phyloP scores from a whole-genome alignment of 129 eudicot species.

The Cynara cardunculus region DNA sequence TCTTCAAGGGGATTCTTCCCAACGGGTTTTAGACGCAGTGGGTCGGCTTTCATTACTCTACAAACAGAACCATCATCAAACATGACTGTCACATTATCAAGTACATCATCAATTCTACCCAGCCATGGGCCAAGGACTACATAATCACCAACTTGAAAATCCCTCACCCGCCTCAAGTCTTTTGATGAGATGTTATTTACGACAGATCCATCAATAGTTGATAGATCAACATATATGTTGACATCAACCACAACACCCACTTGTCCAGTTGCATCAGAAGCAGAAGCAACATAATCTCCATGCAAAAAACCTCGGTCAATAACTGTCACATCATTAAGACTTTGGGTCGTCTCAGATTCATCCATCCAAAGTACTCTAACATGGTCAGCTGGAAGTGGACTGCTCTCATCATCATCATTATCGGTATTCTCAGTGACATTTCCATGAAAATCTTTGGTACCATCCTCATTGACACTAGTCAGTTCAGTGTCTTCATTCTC shows the following conservation, averaged over 20 bases:
- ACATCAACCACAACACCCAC: slow-evolving; percentile 88
- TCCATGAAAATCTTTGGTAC: slow-evolving; percentile 29
- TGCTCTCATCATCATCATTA: slow-evolving; percentile 28
- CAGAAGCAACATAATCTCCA: slow-evolving; percentile 94
- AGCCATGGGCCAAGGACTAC: slow-evolving; percentile 91
- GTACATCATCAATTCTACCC: slow-evolving; percentile 90
- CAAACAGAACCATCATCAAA: slow-evolving; percentile 95
- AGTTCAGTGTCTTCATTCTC: slow-evolving; percentile 42
- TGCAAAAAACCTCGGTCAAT: slow-evolving; percentile 84
- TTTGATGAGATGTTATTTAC: slow-evolving; percentile 48
- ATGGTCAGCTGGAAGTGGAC: slow-evolving; percentile 71
- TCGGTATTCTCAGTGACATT: slow-evolving; percentile 30
- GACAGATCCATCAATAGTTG: slow-evolving; percentile 54
- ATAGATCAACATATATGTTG: slow-evolving; percentile 61
- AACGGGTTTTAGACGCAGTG: slow-evolving; percentile 63
- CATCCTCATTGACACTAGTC: slow-evolving; percentile 34
- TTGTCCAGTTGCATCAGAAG: slow-evolving; percentile 82
- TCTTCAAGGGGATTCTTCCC: slow-evolving; percentile 68
- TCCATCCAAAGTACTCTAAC: slow-evolving; percentile 93
- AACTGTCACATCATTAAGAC: slow-evolving; percentile 53
- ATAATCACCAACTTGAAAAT: slow-evolving; percentile 84
- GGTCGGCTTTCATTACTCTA: slow-evolving; percentile 90
- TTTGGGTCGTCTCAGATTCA: slow-evolving; percentile 69
- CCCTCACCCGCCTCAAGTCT: slow-evolving; percentile 71
- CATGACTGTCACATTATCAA: slow-evolving; percentile 83